These are phyloP conservation scores for Kluyveromyces sp. DNA, from an alignment of 1,139 yeast genomes.

Conservation along the genomic window DNA sequence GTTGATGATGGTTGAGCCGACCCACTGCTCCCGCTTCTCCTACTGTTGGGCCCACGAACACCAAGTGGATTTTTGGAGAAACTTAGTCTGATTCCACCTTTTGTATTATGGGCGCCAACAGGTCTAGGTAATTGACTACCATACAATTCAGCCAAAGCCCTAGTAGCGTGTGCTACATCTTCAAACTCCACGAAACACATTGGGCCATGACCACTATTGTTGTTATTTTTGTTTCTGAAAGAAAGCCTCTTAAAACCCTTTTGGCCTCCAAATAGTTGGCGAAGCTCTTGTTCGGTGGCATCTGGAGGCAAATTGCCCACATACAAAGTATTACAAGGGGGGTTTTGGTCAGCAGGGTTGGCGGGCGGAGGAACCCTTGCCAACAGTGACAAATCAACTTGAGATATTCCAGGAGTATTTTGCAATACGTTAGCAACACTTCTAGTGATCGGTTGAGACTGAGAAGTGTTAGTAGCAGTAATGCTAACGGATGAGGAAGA, in stretches of 20 bases:
- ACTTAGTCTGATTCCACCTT: constrained; percentile 91
- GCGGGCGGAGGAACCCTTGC: constrained; percentile 93
- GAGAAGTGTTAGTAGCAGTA: constrained; percentile 17
- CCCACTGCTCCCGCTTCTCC: constrained; percentile 23
- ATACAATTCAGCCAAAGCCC: constrained; percentile 87
- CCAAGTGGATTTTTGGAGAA: constrained; percentile 96
- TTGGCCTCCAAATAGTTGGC: constrained; percentile 80
- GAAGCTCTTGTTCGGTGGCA: constrained; percentile 88
- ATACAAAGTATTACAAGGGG: constrained; percentile 94
- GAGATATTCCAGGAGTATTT: constrained; percentile 35
- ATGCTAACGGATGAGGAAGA: constrained; percentile 10
- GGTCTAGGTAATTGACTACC: constrained; percentile 77
- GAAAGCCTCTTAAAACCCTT: constrained; percentile 89
- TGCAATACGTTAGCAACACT: constrained; percentile 10
- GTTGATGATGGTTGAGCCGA: constrained; percentile 1
- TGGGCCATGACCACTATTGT: constrained; percentile 67
- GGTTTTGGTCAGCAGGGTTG: constrained; percentile 97
- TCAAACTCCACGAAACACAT: constrained; percentile 99
- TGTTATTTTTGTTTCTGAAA: constrained; percentile 64
- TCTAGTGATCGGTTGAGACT: constrained; percentile 5
- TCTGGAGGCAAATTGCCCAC: constrained; percentile 97
- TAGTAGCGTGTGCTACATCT: constrained; percentile 87
- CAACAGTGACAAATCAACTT: constrained; percentile 57
- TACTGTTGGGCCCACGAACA: constrained; percentile 57
- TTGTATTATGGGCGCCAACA: constrained; percentile 51